Conservation (phyloP, 2,329 filamentous ascomycete genomes). For the Penicillium sp. region DNA sequence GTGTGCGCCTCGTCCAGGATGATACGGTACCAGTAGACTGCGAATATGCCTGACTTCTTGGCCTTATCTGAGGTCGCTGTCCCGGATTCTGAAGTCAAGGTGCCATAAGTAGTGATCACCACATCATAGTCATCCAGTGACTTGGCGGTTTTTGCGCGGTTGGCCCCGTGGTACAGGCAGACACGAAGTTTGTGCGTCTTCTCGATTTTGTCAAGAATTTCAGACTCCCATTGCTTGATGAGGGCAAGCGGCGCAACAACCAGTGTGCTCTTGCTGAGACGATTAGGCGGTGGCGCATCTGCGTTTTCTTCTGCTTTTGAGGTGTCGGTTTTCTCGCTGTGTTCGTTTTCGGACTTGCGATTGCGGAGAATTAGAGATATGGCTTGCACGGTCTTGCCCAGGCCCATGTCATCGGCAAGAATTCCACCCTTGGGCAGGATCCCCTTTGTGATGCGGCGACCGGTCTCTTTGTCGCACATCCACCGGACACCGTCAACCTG, state of each 20-base stretch:
- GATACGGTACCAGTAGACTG: slow-evolving; percentile 89
- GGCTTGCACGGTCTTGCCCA: slow-evolving; percentile 94
- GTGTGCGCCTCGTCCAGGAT: slow-evolving; percentile 96
- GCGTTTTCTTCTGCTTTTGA: slow-evolving; percentile 40
- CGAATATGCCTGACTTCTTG: slow-evolving; percentile 79
- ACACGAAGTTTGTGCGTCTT: slow-evolving; percentile 70
- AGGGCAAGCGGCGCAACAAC: slow-evolving; percentile 90
- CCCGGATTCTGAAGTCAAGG: slow-evolving; percentile 84
- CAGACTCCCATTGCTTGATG: slow-evolving; percentile 95
- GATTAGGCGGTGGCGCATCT: slow-evolving; percentile 66
- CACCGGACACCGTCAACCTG: slow-evolving; percentile 91
- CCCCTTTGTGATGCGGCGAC: slow-evolving; percentile 74
- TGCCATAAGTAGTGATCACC: slow-evolving; percentile 95
- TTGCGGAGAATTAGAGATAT: slow-evolving; percentile 85
- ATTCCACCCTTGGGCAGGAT: slow-evolving; percentile 87
- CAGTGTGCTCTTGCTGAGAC: slow-evolving; percentile 71
- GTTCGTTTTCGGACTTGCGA: slow-evolving; percentile 59
- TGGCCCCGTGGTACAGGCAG: slow-evolving; percentile 85
- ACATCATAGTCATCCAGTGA: slow-evolving; percentile 85
- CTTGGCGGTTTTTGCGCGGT: slow-evolving; percentile 72
- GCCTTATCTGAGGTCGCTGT: slow-evolving; percentile 57
- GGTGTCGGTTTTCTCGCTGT: slow-evolving; percentile 33
- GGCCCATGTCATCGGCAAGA: slow-evolving; percentile 89
- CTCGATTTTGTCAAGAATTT: slow-evolving; percentile 79
- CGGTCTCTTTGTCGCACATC: slow-evolving; percentile 92